These are phyloP conservation scores for Sclerotinia borealis DNA, from an alignment of 2,329 filamentous ascomycete species.

Conservation along the genomic window DNA sequence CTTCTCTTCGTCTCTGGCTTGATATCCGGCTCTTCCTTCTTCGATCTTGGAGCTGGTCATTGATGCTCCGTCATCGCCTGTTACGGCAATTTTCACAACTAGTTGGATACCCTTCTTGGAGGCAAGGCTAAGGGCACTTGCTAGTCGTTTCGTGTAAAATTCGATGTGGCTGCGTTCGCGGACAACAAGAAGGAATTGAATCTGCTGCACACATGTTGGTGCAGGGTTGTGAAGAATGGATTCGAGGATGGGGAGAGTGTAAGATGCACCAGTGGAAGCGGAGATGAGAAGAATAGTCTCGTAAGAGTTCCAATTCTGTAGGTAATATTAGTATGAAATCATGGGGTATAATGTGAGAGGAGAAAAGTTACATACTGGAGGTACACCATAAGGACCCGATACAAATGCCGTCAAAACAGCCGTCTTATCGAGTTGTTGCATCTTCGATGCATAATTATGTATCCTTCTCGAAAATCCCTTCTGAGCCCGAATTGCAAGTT, in stretches of 20 bases:
- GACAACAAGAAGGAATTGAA: slow-evolving; percentile 49
- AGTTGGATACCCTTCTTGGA: slow-evolving; percentile 43
- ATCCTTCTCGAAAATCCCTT: slow-evolving; percentile 51
- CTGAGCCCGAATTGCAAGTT: slow-evolving; percentile 52
- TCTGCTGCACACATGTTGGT: slow-evolving; percentile 44
- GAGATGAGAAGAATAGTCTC: slow-evolving; percentile 55
- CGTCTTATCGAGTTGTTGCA: slow-evolving; percentile 28
- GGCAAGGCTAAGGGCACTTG: slow-evolving; percentile 40
- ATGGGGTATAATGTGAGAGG: not conserved
- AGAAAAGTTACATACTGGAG: slow-evolving; percentile 33
- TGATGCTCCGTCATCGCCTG: slow-evolving; percentile 25
- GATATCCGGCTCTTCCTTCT: slow-evolving; percentile 1
- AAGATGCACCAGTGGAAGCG: slow-evolving; percentile 58
- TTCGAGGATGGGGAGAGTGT: slow-evolving; percentile 54
- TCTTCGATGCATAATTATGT: slow-evolving; percentile 40
- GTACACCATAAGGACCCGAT: slow-evolving; percentile 50
- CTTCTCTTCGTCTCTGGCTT: not conserved
- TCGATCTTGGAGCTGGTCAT: slow-evolving; percentile 1
- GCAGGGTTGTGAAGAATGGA: slow-evolving; percentile 40
- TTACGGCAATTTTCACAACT: slow-evolving; percentile 49
- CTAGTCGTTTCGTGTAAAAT: slow-evolving; percentile 48
- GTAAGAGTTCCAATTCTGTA: slow-evolving; percentile 46
- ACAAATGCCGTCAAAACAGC: slow-evolving; percentile 41
- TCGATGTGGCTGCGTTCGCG: slow-evolving; percentile 47
- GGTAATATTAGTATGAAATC: not conserved